A percentile compares a stretch with the other conserved stretches of the same genome.
Evolutionary conservation across 164 flowering plant species (phyloP).

Genomic region (Aristolochia californica): DNA sequence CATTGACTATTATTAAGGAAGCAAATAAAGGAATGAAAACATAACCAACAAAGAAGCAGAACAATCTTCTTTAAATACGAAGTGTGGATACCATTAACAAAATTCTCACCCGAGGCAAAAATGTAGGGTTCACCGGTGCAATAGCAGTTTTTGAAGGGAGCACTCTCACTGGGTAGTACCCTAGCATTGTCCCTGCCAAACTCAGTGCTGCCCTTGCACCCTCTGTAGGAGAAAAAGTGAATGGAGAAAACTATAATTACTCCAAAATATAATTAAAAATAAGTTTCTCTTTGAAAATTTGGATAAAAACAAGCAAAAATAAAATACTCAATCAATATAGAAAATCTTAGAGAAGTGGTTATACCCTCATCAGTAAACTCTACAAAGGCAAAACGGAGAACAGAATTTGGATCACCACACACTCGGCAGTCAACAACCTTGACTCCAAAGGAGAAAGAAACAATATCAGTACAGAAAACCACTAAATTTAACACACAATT

Average conservation of each 20-base stretch:
- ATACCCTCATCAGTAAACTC: conserved; percentile 77
- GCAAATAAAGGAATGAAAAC: background rate
- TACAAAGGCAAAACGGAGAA: conserved; percentile 72
- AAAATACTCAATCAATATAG: background rate
- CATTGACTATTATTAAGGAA: background rate
- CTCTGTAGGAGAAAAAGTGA: conserved; percentile 28
- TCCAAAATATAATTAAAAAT: background rate
- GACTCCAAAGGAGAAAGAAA: conserved; percentile 5
- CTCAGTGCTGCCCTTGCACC: conserved; percentile 64
- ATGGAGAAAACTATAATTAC: conserved; percentile 2
- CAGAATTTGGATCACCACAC: conserved; percentile 72
- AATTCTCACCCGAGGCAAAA: conserved; percentile 65
- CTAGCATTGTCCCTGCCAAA: conserved; percentile 73
- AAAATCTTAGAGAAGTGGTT: conserved; percentile 1
- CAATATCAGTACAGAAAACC: background rate
- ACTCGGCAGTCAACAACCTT: conserved; percentile 78
- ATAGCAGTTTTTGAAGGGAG: conserved; percentile 85
- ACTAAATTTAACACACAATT: background rate
- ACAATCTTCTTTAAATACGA: background rate
- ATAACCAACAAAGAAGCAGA: background rate
- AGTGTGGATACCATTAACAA: background rate
- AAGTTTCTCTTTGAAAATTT: no score
- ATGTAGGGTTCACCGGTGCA: conserved; percentile 81
- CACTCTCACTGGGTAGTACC: conserved; percentile 68
- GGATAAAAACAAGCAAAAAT: background rate